These are phyloP conservation scores for Dipteronia sinensis DNA, from an alignment of 345 rosid species.

Conservation along the genomic window DNA sequence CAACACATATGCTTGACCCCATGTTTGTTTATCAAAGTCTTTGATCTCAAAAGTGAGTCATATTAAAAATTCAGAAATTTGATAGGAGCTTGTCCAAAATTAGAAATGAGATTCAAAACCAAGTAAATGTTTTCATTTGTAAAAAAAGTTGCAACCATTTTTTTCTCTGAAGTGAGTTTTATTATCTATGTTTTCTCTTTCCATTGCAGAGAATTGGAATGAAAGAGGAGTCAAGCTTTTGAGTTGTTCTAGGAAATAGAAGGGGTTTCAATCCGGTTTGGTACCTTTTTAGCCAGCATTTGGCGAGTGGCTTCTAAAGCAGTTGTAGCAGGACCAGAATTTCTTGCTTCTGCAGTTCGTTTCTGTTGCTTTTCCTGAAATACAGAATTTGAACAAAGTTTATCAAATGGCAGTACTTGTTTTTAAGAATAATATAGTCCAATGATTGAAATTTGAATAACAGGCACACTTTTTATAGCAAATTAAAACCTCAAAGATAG, in stretches of 20 bases:
- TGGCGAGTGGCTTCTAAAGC: conserved; percentile 70
- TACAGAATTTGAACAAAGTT: not conserved
- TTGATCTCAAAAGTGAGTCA: not conserved
- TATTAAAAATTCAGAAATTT: too few species aligned
- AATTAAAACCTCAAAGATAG: not conserved
- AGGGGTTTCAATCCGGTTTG: not conserved
- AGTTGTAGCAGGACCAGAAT: conserved; percentile 60
- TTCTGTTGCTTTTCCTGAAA: conserved; percentile 81
- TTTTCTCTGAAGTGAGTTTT: not conserved
- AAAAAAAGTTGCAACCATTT: too few species aligned
- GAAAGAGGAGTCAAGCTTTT: too few species aligned
- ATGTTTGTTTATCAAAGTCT: not conserved
- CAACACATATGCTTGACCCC: not conserved
- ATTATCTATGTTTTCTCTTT: too few species aligned
- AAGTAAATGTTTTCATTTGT: too few species aligned
- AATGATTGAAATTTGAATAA: not conserved
- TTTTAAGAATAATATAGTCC: not conserved
- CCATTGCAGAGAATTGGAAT: too few species aligned
- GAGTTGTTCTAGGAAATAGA: too few species aligned
- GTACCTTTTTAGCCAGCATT: conserved; percentile 75
- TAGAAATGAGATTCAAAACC: too few species aligned
- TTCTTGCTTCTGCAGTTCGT: conserved; percentile 78
- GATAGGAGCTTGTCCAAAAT: too few species aligned
- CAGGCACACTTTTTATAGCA: not conserved
- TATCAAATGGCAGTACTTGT: not conserved